Percentiles rank a stretch among this genome's conserved stretches.
phyloP scores from a whole-genome alignment of 805 yeast species.

The Lipomyces mesembrius region DNA sequence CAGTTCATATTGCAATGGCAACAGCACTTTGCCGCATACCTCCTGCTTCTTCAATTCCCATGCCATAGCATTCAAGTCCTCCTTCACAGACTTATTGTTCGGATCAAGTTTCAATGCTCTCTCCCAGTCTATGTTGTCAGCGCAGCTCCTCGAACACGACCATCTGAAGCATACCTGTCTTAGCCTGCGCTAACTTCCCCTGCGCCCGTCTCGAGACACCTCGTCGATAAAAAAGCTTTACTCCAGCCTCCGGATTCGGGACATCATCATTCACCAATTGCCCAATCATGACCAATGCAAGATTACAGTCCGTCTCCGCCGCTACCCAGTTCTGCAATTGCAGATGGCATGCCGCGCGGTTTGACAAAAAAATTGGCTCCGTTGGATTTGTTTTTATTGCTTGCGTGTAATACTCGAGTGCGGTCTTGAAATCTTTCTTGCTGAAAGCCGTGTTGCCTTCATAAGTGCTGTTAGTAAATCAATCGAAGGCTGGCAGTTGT shows the following conservation, averaged over 20 bases:
- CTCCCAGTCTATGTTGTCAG: slow-evolving; percentile 25
- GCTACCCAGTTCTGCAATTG: slow-evolving; percentile 55
- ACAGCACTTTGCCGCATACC: neutral
- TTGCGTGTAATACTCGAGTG: slow-evolving; percentile 58
- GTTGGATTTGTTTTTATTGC: slow-evolving; percentile 57
- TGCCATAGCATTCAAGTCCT: slow-evolving; percentile 23
- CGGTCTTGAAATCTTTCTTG: slow-evolving; percentile 52
- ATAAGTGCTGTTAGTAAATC: neutral
- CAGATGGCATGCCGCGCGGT: slow-evolving; percentile 68
- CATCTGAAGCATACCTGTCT: slow-evolving; percentile 10
- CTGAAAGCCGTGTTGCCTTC: slow-evolving; percentile 61
- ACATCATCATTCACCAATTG: neutral
- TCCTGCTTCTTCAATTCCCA: slow-evolving; percentile 26
- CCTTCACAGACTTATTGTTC: slow-evolving; percentile 14
- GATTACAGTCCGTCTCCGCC: slow-evolving; percentile 55
- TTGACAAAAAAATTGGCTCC: slow-evolving; percentile 65
- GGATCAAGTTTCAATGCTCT: slow-evolving; percentile 26
- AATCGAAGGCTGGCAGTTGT: too few relatives aligned
- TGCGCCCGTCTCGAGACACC: slow-evolving; percentile 20
- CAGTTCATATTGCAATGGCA: neutral
- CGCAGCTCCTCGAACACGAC: neutral
- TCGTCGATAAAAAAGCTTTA: slow-evolving; percentile 24
- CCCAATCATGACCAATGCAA: slow-evolving; percentile 15
- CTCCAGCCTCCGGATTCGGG: slow-evolving; percentile 15
- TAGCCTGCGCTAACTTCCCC: slow-evolving; percentile 16